Evolutionary conservation across 2,329 filamentous ascomycete species (phyloP), one percentile per base, ranked within the genome.

Genomic region (Orbilia quercus): DNA sequence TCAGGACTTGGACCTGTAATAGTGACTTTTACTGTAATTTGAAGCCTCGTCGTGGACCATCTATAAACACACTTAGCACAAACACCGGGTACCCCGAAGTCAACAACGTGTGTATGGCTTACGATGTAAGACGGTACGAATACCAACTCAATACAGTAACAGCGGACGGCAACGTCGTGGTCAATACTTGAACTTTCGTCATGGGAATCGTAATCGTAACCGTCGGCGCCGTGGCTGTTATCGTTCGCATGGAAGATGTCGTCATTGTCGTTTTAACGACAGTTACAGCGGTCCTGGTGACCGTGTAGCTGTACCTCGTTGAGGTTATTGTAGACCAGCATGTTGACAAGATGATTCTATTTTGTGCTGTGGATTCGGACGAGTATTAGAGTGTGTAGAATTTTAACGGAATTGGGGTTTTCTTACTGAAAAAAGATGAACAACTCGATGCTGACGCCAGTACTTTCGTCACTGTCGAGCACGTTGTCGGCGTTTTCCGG

Each of bases 351-450:
- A 4, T 23, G 6, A 65, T 57, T 14, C 11, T 18, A 22, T 38
- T 65, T 11, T 38, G 20, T 7, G 60, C 60, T 65, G 38, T 7
- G n/a, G 31, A 51, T 42, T 11, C 9, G n/a, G 14, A 51, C 48
- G 23, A 18, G 9, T 18, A 12, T 36, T 51, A 45, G 44, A n/a
- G 23, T 53, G 28, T 31, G 28, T 4, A 31, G 9, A 9, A 31
- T 31, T 31, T 31, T 5, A 31, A 31, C 9, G 4, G 5, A 31
- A 4, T 31, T 31, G n/a, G n/a, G n/a, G n/a, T 31, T 9, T 6
- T 40, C 51, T 18, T 55, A 55, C 51, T 38, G 31, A 55, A 34
- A 16, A 34, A 18, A 6, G 25, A 16, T n/a, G 48, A 55, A 25
- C 51, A 40, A 9, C 22, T 31, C 4, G 34, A 22, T 7, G 18